phyloP scores from a whole-genome alignment of 2,329 filamentous ascomycete genomes.

The Fusarium mangiferae region DNA sequence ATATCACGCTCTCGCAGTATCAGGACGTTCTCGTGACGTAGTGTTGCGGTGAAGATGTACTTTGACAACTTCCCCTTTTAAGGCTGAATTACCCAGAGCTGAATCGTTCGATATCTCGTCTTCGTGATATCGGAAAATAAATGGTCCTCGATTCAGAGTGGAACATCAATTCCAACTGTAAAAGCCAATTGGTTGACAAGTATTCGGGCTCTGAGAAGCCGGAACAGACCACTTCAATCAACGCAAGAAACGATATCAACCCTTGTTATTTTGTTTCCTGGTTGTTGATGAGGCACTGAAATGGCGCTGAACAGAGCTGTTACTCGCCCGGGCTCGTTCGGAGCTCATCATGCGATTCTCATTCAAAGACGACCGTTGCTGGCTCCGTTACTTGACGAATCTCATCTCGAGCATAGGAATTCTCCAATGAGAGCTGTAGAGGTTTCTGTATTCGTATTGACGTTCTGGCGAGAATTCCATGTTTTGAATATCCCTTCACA shows the following conservation, averaged over 20 bases:
- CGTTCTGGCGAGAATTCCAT: not conserved
- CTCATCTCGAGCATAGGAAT: slow-evolving; percentile 8
- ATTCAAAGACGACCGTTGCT: slow-evolving; percentile 36
- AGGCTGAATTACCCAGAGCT: slow-evolving; percentile 5
- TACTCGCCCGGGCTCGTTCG: slow-evolving; percentile 30
- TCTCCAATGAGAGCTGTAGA: slow-evolving; percentile 3
- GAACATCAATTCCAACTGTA: not conserved
- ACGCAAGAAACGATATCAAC: not conserved
- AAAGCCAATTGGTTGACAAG: slow-evolving; percentile 22
- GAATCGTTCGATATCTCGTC: slow-evolving; percentile 35
- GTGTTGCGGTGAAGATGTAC: slow-evolving; percentile 5
- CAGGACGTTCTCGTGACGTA: not conserved
- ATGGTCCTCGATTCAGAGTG: slow-evolving; percentile 16
- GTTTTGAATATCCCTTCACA: not conserved
- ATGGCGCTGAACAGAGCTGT: not conserved
- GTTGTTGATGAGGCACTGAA: not conserved
- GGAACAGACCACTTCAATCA: slow-evolving; percentile 21
- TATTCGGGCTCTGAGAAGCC: slow-evolving; percentile 19
- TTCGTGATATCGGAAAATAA: slow-evolving; percentile 23
- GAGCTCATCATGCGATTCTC: slow-evolving; percentile 42
- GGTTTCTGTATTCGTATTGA: slow-evolving; percentile 29
- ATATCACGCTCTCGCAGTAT: not conserved
- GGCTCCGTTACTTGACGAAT: slow-evolving; percentile 27
- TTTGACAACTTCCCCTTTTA: not conserved
- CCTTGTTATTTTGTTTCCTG: not conserved